Evolutionary conservation across 441 rosid species (phyloP).

Genomic region (Eruca vesicaria): DNA sequence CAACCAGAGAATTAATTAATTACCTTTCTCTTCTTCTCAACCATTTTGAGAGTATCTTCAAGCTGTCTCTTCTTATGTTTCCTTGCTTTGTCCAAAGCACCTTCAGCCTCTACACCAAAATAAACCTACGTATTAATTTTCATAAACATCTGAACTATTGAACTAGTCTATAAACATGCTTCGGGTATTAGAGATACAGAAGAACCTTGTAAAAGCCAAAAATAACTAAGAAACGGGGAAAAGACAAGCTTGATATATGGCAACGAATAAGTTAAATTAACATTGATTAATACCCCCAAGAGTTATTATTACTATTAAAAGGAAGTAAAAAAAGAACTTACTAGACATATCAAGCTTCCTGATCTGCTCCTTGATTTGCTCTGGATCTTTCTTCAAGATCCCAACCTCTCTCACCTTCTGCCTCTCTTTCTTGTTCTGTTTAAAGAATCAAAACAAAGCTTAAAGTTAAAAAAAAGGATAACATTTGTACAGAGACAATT

Average conservation of each 20-base stretch:
- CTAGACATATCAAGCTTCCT: slow-evolving; percentile 90
- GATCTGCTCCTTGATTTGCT: slow-evolving; percentile 82
- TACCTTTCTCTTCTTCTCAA: slow-evolving; percentile 91
- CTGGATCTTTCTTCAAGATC: slow-evolving; percentile 94
- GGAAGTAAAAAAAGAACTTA: slow-evolving; percentile 41
- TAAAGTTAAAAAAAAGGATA: not conserved
- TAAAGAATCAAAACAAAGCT: not conserved
- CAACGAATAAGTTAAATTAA: not conserved
- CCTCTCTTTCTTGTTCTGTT: slow-evolving; percentile 94
- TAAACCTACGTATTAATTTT: slow-evolving; percentile 8
- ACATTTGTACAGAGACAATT: not conserved
- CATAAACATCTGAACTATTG: slow-evolving; percentile 3
- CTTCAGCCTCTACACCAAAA: slow-evolving; percentile 83
- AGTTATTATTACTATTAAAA: not conserved
- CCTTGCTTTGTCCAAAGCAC: slow-evolving; percentile 98
- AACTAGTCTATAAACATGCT: not conserved
- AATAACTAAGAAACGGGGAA: not conserved
- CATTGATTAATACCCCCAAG: not conserved
- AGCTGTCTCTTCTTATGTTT: slow-evolving; percentile 98
- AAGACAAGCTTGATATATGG: not conserved
- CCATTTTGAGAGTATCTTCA: slow-evolving; percentile 92
- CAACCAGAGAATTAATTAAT: slow-evolving; percentile 30
- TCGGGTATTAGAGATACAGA: not conserved
- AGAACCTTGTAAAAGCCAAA: not conserved
- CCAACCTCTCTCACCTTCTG: slow-evolving; percentile 99